phyloP scores from a whole-genome alignment of 345 rosid species.

The Noccaea caerulescens region DNA sequence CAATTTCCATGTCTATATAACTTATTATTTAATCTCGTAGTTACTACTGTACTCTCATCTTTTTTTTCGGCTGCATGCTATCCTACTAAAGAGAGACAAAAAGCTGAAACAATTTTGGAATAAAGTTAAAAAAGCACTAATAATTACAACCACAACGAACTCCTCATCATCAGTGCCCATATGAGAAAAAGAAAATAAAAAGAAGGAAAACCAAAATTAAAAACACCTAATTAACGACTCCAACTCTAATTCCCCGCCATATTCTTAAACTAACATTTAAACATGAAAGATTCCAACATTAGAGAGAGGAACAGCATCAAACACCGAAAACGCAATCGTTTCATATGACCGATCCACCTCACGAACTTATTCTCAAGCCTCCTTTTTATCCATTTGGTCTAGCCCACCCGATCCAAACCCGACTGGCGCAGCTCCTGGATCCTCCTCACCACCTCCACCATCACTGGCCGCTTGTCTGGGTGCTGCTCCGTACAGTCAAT shows the following conservation, averaged over 20 bases:
- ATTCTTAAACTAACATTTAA: constrained; percentile 39
- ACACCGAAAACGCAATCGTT: constrained; percentile 14
- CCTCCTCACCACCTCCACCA: constrained; percentile 61
- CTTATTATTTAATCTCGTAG: too few species aligned
- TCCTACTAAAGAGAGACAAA: constrained; percentile 9
- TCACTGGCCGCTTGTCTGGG: constrained; percentile 80
- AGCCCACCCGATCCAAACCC: constrained; percentile 39
- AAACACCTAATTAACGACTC: constrained; percentile 36
- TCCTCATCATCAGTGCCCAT: constrained; percentile 42
- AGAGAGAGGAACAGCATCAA: background rate
- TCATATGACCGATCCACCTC: background rate
- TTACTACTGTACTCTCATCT: background rate
- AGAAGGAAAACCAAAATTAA: constrained; percentile 17
- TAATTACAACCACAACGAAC: constrained; percentile 41
- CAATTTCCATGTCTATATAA: background rate
- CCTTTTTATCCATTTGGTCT: constrained; percentile 21
- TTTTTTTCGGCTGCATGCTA: background rate
- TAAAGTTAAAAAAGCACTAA: constrained; percentile 41
- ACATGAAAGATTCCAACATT: background rate
- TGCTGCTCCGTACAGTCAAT: constrained; percentile 80
- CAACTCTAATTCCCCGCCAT: constrained; percentile 43
- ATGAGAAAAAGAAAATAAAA: background rate
- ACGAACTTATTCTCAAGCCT: constrained; percentile 14
- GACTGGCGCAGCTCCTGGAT: constrained; percentile 58
- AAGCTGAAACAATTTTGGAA: constrained; percentile 28